A percentile compares a stretch with the other conserved stretches of the same genome.
Evolutionary conservation across 169 alveolate genomes (phyloP).

Genomic region (Amoebophrya sp.): DNA sequence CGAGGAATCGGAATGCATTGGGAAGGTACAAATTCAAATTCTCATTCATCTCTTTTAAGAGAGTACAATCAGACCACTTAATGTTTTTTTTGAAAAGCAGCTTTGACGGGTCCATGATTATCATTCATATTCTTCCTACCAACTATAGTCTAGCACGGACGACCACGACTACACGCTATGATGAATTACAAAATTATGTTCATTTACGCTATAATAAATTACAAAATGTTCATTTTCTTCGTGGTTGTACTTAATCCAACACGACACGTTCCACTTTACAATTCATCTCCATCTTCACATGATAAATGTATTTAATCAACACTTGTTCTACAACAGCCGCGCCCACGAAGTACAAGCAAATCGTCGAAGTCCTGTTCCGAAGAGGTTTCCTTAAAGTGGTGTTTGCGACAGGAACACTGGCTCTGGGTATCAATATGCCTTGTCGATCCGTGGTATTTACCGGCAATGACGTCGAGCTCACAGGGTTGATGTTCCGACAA

Average conservation of each 20-base stretch:
- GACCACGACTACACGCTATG: too few species aligned
- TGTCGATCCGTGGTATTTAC: conserved; percentile 72
- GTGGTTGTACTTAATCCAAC: not conserved
- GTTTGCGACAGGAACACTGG: conserved; percentile 72
- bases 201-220: too few species aligned
- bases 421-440: conserved; percentile 86
- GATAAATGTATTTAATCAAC: not conserved
- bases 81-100: too few species aligned
- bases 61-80: not conserved
- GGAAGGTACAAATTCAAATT: conserved; percentile 68
- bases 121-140: too few species aligned
- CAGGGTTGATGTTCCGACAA: conserved; percentile 76
- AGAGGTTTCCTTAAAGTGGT: conserved; percentile 70
- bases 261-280: not conserved
- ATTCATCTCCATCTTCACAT: not conserved
- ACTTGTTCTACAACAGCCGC: not conserved
- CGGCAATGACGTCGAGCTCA: conserved; percentile 67
- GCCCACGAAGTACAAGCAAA: conserved; percentile 29
- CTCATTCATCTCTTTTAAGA: conserved; percentile 47
- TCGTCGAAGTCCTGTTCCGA: conserved; percentile 71
- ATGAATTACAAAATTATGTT: too few species aligned
- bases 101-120: too few species aligned
- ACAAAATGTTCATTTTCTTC: too few species aligned
- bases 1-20: conserved; percentile 85
- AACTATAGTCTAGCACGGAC: too few species aligned